Evolutionary conservation across 305 asterid genomes (phyloP).

Genomic region (Solanum aculeatissimum): DNA sequence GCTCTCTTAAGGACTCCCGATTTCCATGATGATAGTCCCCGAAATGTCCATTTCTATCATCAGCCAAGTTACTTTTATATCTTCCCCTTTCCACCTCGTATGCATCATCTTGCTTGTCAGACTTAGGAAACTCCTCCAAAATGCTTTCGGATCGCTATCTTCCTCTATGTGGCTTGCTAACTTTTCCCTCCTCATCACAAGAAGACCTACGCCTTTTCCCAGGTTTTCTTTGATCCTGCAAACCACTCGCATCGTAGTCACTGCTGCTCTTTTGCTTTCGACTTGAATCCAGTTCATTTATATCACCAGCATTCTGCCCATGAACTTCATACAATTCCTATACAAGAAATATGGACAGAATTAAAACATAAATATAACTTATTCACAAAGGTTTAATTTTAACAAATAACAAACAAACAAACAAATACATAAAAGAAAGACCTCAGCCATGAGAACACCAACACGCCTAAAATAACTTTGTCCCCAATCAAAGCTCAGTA

Average conservation of each 20-base stretch:
- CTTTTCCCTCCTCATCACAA: background rate
- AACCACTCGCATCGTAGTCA: background rate
- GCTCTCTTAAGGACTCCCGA: conserved; percentile 17
- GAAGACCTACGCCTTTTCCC: background rate
- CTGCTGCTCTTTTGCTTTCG: background rate
- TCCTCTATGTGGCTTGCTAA: conserved; percentile 9
- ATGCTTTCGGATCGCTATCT: conserved; percentile 23
- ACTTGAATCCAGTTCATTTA: background rate
- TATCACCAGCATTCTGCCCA: conserved; percentile 18
- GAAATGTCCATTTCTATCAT: background rate
- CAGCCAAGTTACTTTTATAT: background rate
- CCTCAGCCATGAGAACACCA: background rate
- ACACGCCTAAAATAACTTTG: background rate
- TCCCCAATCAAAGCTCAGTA: too few species aligned
- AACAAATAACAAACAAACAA: background rate
- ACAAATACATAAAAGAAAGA: background rate
- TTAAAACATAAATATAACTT: conserved; percentile 3
- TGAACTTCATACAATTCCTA: conserved; percentile 29
- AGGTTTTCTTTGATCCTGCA: background rate
- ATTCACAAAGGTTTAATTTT: background rate
- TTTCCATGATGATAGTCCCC: background rate
- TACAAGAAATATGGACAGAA: background rate
- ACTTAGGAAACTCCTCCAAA: too few species aligned
- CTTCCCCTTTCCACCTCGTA: too few species aligned
- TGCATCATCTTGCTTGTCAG: too few species aligned